phyloP scores from a whole-genome alignment of 2,329 filamentous ascomycete genomes.

The Trichoderma semiorbis region DNA sequence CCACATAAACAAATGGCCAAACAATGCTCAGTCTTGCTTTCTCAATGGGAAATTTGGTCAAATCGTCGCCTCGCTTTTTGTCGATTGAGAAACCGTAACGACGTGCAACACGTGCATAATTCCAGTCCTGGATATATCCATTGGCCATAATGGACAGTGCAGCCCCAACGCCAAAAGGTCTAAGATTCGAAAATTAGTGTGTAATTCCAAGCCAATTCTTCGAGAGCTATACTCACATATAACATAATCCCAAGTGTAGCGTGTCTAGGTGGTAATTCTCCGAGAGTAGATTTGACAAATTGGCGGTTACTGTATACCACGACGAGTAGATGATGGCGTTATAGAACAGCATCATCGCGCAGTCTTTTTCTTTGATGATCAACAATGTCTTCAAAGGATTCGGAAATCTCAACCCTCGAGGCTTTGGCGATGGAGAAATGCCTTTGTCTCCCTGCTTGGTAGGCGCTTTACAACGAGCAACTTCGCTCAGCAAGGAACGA shows the following conservation, averaged over 20 bases:
- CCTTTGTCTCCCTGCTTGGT: not conserved
- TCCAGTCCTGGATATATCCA: conserved; percentile 4
- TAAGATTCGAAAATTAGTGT: not conserved
- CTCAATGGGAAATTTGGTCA: not conserved
- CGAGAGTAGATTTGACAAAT: not conserved
- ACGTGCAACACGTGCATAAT: not conserved
- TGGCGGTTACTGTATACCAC: not conserved
- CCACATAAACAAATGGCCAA: conserved; percentile 5
- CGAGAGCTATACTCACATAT: not conserved
- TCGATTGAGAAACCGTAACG: not conserved
- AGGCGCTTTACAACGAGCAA: not conserved
- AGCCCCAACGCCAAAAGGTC: conserved; percentile 1
- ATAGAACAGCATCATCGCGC: not conserved
- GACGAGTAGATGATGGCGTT: not conserved
- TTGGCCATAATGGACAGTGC: not conserved
- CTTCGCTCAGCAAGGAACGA: not conserved
- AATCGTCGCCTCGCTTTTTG: conserved; percentile 4
- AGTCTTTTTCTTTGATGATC: not conserved
- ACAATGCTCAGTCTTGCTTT: not conserved
- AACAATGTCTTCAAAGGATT: not conserved
- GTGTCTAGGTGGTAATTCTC: not conserved
- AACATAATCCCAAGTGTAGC: not conserved
- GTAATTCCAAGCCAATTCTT: not conserved
- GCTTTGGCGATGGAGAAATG: not conserved
- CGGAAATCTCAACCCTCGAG: not conserved